phyloP scores from a whole-genome alignment of 305 asterid species.

The Ajuga reptans region DNA sequence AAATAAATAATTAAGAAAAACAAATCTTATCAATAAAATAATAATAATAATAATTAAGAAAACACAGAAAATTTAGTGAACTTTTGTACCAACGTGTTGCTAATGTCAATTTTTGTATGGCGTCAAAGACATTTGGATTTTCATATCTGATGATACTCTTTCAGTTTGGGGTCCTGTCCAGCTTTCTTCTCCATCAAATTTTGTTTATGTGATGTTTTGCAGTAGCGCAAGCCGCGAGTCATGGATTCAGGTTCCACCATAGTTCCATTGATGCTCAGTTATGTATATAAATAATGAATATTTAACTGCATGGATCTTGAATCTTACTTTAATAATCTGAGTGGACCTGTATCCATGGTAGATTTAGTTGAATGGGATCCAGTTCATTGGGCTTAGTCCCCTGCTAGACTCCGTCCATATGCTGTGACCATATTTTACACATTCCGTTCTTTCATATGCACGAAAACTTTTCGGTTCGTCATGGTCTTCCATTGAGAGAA shows the following conservation, averaged over 20 bases:
- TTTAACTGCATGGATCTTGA: background rate
- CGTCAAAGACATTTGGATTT: no score
- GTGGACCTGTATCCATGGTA: background rate
- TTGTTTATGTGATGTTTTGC: background rate
- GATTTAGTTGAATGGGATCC: background rate
- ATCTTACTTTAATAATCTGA: background rate
- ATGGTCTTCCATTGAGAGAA: background rate
- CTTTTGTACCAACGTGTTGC: background rate
- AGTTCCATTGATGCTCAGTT: background rate
- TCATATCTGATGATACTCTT: no score
- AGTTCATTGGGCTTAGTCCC: background rate
- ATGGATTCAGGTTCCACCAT: background rate
- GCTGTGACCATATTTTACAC: background rate
- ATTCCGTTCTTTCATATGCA: background rate
- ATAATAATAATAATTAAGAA: background rate
- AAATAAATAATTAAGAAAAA: background rate
- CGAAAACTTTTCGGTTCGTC: background rate
- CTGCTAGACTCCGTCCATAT: background rate
- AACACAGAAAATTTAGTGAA: background rate
- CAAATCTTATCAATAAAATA: no score
- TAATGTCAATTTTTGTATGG: no score
- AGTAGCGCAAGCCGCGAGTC: background rate
- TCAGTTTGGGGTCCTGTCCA: background rate
- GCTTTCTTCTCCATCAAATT: background rate
- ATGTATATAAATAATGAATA: background rate